phyloP scores from a whole-genome alignment of 1,284 basidiomycete species.

The Trichosporon sp. region DNA sequence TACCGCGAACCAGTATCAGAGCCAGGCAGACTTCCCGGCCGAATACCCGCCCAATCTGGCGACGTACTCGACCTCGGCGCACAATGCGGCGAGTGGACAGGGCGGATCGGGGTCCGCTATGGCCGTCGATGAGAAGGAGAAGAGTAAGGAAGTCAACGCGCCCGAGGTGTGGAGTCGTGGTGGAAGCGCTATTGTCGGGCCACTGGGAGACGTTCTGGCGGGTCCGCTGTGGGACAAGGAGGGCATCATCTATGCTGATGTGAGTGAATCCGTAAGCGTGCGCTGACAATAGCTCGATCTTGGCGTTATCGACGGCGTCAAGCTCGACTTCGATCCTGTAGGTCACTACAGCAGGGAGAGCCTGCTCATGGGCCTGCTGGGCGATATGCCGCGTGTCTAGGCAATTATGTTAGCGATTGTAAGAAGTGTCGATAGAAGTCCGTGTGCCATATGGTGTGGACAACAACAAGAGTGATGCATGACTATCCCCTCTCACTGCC shows the following conservation, averaged over 20 bases:
- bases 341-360: conserved; percentile 72
- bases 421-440: neutral
- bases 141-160: conserved; percentile 6
- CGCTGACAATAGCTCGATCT: conserved; percentile 60
- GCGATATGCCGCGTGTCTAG: conserved; percentile 2
- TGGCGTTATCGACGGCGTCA: conserved; percentile 65
- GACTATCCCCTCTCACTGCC: neutral
- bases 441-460: neutral
- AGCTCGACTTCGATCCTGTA: conserved; percentile 70
- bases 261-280: conserved; percentile 28
- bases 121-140: neutral
- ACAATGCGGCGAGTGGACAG: neutral
- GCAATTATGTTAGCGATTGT: neutral
- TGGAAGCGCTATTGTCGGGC: conserved; percentile 69
- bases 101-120: neutral
- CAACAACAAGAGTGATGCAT: neutral
- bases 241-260: conserved; percentile 65
- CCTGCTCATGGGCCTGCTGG: conserved; percentile 39
- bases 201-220: conserved; percentile 68
- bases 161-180: conserved; percentile 57
- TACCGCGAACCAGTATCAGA: conserved; percentile 56
- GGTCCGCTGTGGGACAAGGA: conserved; percentile 67
- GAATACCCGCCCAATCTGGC: conserved; percentile 38
- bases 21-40: conserved; percentile 37
- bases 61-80: conserved; percentile 24